phyloP scores from a whole-genome alignment of 768 basidiomycete genomes.

The Boletus subparvulus region DNA sequence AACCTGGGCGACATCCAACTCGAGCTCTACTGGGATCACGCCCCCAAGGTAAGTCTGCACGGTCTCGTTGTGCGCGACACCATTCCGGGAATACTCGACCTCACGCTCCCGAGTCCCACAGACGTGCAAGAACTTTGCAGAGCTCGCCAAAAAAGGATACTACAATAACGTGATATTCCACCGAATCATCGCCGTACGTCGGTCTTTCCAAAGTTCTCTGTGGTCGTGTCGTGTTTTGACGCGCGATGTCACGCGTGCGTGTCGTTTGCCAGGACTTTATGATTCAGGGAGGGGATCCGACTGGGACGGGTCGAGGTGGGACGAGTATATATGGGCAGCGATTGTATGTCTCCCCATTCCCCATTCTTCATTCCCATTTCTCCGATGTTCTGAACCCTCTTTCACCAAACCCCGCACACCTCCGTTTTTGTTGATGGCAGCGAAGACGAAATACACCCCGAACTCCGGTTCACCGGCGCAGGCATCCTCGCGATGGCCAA shows the following conservation, averaged over 20 bases:
- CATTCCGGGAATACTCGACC: not conserved
- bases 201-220: not conserved
- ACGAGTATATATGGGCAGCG: constrained; percentile 87
- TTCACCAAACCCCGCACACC: too few species aligned
- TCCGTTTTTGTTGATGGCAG: constrained; percentile 37
- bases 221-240: not conserved
- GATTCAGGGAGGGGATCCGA: constrained; percentile 95
- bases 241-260: not conserved
- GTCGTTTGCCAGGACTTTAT: constrained; percentile 75
- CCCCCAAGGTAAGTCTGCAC: constrained; percentile 55
- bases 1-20: constrained; percentile 83
- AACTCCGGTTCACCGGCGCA: constrained; percentile 91
- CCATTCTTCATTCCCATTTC: not conserved
- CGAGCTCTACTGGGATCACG: constrained; percentile 92
- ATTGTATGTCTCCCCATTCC: constrained; percentile 53
- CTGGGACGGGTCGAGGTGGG: constrained; percentile 91
- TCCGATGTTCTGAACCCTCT: too few species aligned
- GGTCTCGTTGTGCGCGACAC: not conserved
- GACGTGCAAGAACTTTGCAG: constrained; percentile 95
- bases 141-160: constrained; percentile 87
- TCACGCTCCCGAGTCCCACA: constrained; percentile 32
- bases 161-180: constrained; percentile 91
- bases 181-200: constrained; percentile 76
- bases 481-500: constrained; percentile 98
- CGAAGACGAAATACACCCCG: constrained; percentile 88